A percentile compares a stretch with the other conserved stretches of the same genome.
These are phyloP conservation scores for Penicillium sp. DNA, from an alignment of 2,329 filamentous ascomycete genomes.

Conservation along the genomic window DNA sequence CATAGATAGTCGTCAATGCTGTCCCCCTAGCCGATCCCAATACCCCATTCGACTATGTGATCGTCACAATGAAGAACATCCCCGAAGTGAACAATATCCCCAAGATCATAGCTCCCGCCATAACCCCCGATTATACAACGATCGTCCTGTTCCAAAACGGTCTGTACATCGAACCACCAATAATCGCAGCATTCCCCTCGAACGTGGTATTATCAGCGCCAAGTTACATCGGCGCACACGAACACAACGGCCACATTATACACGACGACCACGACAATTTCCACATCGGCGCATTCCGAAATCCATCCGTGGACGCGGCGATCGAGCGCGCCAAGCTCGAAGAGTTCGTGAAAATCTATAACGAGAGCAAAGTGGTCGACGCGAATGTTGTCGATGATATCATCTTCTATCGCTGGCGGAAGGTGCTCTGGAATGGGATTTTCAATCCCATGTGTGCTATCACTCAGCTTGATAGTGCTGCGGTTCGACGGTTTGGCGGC, in stretches of 20 bases:
- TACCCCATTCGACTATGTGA: constrained; percentile 54
- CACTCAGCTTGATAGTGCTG: constrained; percentile 52
- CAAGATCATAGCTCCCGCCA: constrained; percentile 42
- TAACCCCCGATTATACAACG: constrained; percentile 52
- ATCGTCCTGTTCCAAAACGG: constrained; percentile 64
- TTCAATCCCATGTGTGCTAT: constrained; percentile 57
- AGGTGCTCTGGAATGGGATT: constrained; percentile 52
- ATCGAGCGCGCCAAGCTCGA: constrained; percentile 7
- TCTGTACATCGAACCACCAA: constrained; percentile 61
- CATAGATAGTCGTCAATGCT: constrained; percentile 46
- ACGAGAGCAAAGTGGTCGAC: constrained; percentile 47
- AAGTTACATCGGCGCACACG: constrained; percentile 53
- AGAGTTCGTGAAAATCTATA: constrained; percentile 53
- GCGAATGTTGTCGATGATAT: constrained; percentile 37
- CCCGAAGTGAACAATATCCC: constrained; percentile 47
- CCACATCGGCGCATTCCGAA: constrained; percentile 52
- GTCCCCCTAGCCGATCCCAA: constrained; percentile 43
- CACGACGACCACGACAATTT: constrained; percentile 56
- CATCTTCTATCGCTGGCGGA: constrained; percentile 33
- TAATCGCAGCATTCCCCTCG: constrained; percentile 51
- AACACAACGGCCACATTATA: constrained; percentile 51
- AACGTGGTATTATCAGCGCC: constrained; percentile 57
- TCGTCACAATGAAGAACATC: constrained; percentile 62
- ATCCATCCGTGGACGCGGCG: constrained; percentile 22
- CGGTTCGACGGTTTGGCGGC: constrained; percentile 46